Evolutionary conservation across 192 early-diverging fungal genomes (phyloP).

Genomic region (Phycomyces nitens): DNA sequence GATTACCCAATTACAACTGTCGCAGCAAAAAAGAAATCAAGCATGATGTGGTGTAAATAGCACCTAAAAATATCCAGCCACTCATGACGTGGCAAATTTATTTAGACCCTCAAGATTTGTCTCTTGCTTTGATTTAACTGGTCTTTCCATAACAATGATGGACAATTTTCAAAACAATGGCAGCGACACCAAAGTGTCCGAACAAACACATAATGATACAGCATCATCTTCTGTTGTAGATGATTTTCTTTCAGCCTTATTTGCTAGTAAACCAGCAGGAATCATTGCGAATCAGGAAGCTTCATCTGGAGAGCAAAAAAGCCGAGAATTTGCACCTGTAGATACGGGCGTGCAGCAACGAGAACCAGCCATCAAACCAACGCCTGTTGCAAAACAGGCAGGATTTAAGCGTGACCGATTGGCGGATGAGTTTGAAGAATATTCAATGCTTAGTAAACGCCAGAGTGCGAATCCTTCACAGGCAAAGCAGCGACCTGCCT

Average conservation of each 20-base stretch:
- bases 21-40: no score
- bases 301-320: slow-evolving; percentile 5
- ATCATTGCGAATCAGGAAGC: neutral
- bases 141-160: neutral
- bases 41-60: no score
- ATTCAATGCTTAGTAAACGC: slow-evolving; percentile 24
- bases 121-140: no score
- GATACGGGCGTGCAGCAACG: neutral
- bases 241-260: slow-evolving; percentile 31
- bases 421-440: slow-evolving; percentile 25
- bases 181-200: neutral
- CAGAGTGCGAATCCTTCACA: neutral
- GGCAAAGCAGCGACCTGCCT: neutral
- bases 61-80: neutral
- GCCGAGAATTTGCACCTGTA: slow-evolving; percentile 1
- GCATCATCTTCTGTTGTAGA: slow-evolving; percentile 23
- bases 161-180: neutral
- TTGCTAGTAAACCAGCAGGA: slow-evolving; percentile 19
- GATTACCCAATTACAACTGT: no score
- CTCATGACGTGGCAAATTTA: neutral
- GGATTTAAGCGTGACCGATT: slow-evolving; percentile 17
- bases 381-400: neutral
- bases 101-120: no score
- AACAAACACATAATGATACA: neutral
- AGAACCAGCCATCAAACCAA: neutral